Conservation (phyloP, 495 filamentous ascomycete genomes). For the Melanomma pulvis-pyrius region DNA sequence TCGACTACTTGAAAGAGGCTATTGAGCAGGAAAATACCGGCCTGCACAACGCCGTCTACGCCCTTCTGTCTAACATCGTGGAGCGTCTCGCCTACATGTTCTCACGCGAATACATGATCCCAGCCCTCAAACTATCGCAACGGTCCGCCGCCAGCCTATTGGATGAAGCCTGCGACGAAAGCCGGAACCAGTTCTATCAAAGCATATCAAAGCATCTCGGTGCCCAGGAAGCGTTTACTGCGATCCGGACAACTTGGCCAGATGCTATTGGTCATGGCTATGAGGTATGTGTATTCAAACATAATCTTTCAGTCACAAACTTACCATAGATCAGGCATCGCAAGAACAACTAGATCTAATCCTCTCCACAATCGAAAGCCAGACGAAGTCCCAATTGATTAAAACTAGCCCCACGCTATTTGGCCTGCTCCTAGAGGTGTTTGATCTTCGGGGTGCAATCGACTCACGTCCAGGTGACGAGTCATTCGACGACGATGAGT, state of each 20-base stretch:
- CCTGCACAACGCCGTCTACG: slow-evolving; percentile 80
- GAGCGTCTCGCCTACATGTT: slow-evolving; percentile 86
- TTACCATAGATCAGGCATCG: slow-evolving; percentile 56
- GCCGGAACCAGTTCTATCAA: slow-evolving; percentile 66
- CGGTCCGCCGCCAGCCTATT: slow-evolving; percentile 63
- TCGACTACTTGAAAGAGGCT: slow-evolving; percentile 68
- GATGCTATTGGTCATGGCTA: slow-evolving; percentile 62
- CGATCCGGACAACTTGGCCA: slow-evolving; percentile 70
- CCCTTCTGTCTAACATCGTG: slow-evolving; percentile 75
- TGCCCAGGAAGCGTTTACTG: slow-evolving; percentile 65
- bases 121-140: slow-evolving; percentile 67
- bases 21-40: slow-evolving; percentile 58
- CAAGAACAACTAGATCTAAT: slow-evolving; percentile 68
- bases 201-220: slow-evolving; percentile 74
- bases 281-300: slow-evolving; percentile 51
- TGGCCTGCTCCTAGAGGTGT: slow-evolving; percentile 66
- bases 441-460: slow-evolving; percentile 40
- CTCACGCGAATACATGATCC: slow-evolving; percentile 69
- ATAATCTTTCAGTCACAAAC: neutral
- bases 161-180: slow-evolving; percentile 61
- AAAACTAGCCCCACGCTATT: slow-evolving; percentile 70
- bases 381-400: slow-evolving; percentile 71
- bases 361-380: slow-evolving; percentile 68
- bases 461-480: slow-evolving; percentile 38
- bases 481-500: slow-evolving; percentile 52